Base-by-base conservation (phyloP, 2,329 filamentous ascomycete species). In the Clonostachys rhizophaga region DNA sequence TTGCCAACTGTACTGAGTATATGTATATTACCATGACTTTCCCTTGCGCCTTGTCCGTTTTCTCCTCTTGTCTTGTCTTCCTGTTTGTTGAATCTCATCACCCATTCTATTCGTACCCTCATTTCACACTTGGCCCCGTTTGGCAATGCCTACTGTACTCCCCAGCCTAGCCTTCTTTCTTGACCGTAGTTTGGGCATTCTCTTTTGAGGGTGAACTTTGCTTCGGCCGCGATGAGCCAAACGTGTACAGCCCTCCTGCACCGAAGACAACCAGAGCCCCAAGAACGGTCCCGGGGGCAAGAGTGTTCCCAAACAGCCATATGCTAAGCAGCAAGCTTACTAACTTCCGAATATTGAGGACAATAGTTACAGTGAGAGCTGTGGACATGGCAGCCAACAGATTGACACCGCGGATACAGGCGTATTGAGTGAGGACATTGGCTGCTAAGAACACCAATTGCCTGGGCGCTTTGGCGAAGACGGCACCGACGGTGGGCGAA, bases 381-480 rank as follows among this genome's bases (percentile, higher is more conserved):
- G 91, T 92, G 5, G 89, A 89, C 47, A 86, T 86, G 1, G 92
- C 89, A 2, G 89, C 91, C 5, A 99, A 76, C n/a, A 96, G 78
- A 56, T 97, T 97, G 48, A 99, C 94, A 2, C 94, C 94, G 4
- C 91, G 87, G 53, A 99, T 97, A 65, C 94, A 99, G 20, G 91
- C 81, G 59, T 96, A 90, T 66, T 99, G 94, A 4, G 94, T 97
- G 43, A 95, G 62, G 0, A 95, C 89, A 58, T 95, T 95, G 51
- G 87, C 75, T 2, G 75, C 69, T 14, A 95, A 74, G 58, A 83
- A 90, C 34, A 83, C 75, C 16, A 94, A 68, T 58, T 91, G 87
- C 54, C 80, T 84, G 8, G 89, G 88, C 14, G 86, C 40, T 7
- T 49, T 48, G 18, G 50, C 49, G 6, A 50, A 17, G 11, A 36